phyloP scores from a whole-genome alignment of 73 alveolate species.

The Blepharisma japonicum region DNA sequence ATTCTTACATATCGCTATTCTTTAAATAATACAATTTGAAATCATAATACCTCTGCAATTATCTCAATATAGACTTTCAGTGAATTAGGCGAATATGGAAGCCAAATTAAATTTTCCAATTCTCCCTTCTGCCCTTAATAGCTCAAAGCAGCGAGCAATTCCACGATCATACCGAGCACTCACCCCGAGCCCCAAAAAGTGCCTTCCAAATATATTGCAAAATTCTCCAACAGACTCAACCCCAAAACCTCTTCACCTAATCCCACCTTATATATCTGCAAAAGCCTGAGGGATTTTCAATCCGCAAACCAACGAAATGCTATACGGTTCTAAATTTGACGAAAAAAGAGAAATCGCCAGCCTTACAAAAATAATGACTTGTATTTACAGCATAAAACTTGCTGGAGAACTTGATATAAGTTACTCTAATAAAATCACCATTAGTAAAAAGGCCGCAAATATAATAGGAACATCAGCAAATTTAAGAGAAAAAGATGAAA shows the following conservation, averaged over 20 bases:
- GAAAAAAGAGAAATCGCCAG: slow-evolving; percentile 77
- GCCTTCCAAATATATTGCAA: background rate
- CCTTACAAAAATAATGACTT: slow-evolving; percentile 83
- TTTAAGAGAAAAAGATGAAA: slow-evolving; percentile 53
- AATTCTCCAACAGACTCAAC: background rate
- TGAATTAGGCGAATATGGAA: too few relatives aligned
- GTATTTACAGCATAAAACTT: slow-evolving; percentile 55
- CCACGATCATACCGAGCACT: background rate
- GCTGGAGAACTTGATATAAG: slow-evolving; percentile 48
- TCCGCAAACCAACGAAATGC: slow-evolving; percentile 54
- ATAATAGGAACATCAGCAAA: slow-evolving; percentile 73
- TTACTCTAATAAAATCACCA: background rate
- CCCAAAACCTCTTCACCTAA: background rate
- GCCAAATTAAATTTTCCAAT: too few relatives aligned
- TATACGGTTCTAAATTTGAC: slow-evolving; percentile 54
- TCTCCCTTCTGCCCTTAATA: background rate
- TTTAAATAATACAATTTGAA: too few relatives aligned
- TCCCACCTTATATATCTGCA: slow-evolving; percentile 47
- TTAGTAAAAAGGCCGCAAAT: slow-evolving; percentile 11
- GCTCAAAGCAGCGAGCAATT: background rate
- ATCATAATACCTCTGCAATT: too few relatives aligned
- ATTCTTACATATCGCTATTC: too few relatives aligned
- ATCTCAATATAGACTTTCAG: too few relatives aligned
- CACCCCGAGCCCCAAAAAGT: slow-evolving; percentile 16
- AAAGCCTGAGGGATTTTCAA: slow-evolving; percentile 61